Evolutionary conservation across 805 yeast species (phyloP), one percentile per base, ranked within the genome.

Genomic region (Torulaspora indica): DNA sequence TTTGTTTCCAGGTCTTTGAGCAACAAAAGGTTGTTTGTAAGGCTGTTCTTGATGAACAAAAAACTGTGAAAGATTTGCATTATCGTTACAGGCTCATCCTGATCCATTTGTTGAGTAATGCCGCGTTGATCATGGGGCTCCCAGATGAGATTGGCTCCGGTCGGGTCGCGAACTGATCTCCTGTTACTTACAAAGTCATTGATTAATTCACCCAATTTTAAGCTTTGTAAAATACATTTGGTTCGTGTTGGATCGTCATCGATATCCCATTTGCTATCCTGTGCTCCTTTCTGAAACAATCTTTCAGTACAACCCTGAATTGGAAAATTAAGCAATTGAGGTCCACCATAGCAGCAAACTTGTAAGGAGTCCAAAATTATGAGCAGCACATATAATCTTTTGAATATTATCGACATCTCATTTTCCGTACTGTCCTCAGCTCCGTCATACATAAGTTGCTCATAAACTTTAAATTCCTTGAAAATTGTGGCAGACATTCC

Each of bases 391-490:
- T 75, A 76, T 20, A 80, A 63, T 49, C 80, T 72, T 22, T 63
- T 64, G 42, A 64, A 57, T 4, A 66, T 48, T 1, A 60, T 70
- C 61, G 70, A 53, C 47, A 61, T 66, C 5, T 66, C 52, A 46
- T 57, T 56, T 13, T 31, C 22, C 30, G 20, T 12, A 20, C 15
- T 15, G 46, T 66, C 71, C 31, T 39, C 46, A 12, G 38, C 35
- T 34, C 45, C 56, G 47, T 57, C 55, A 33, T 63, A 58, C 12
- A 57, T 32, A 28, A 71, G 67, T 38, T 69, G 66, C 42, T 56
- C 74, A 56, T 57, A 69, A 7, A 82, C 61, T 49, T 73, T 73
- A 60, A 78, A 74, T 53, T 81, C 87, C 57, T 77, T 77, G 55
- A 81, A 76, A 10, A 79, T 69, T 1, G 80, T 65, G 10, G 74